These are phyloP conservation scores for Chrysoporthe cubensis DNA, from an alignment of 2,329 filamentous ascomycete genomes.

Conservation along the genomic window DNA sequence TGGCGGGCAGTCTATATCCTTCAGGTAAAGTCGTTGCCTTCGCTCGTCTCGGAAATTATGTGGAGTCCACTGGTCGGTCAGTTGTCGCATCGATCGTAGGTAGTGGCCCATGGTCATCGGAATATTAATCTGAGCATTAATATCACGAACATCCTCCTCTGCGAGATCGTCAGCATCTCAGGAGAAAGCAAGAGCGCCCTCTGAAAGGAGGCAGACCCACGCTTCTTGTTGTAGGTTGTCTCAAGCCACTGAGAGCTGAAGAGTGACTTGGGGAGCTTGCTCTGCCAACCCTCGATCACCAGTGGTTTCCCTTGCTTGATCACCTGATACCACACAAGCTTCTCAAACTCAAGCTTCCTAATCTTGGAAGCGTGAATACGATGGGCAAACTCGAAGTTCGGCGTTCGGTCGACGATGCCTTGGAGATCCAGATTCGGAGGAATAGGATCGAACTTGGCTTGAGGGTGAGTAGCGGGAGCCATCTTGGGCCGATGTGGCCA, in stretches of 20 bases:
- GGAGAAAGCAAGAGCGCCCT: neutral
- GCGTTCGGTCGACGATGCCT: slow-evolving; percentile 73
- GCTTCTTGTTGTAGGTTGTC: slow-evolving; percentile 76
- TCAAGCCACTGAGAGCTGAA: slow-evolving; percentile 84
- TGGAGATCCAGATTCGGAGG: slow-evolving; percentile 82
- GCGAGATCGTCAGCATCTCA: slow-evolving; percentile 32
- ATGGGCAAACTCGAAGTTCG: slow-evolving; percentile 86
- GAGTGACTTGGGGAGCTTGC: slow-evolving; percentile 72
- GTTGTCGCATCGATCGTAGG: slow-evolving; percentile 79
- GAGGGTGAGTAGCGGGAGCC: slow-evolving; percentile 74
- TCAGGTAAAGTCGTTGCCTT: slow-evolving; percentile 87
- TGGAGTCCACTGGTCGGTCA: slow-evolving; percentile 80
- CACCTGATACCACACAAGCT: slow-evolving; percentile 81
- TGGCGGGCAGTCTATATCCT: slow-evolving; percentile 92
- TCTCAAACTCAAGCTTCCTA: slow-evolving; percentile 79
- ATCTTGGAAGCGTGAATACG: slow-evolving; percentile 81
- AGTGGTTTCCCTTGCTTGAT: slow-evolving; percentile 84
- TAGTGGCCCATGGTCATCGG: slow-evolving; percentile 91
- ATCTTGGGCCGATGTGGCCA: slow-evolving; percentile 54
- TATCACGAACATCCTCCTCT: slow-evolving; percentile 86
- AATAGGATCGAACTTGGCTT: slow-evolving; percentile 90
- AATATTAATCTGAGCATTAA: slow-evolving; percentile 72
- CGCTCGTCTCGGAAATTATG: slow-evolving; percentile 78
- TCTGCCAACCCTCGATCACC: slow-evolving; percentile 87
- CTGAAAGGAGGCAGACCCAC: slow-evolving; percentile 49